Evolutionary conservation across 768 basidiomycete species (phyloP).

Genomic region (Amanita brunnescens): DNA sequence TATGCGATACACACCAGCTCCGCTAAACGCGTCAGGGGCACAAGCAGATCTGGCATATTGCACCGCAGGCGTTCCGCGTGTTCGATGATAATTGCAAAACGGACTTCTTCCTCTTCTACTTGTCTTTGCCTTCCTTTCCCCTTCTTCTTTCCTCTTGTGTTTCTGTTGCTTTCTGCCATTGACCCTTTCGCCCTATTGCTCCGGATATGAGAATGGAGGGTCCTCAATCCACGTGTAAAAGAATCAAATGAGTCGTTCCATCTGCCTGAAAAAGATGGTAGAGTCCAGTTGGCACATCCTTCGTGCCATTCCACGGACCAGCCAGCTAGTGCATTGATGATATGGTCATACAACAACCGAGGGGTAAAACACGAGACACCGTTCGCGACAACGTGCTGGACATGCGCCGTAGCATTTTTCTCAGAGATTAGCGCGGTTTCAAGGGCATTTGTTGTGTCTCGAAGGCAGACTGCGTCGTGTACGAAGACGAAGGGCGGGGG

Average conservation of each 20-base stretch:
- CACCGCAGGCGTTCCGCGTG: constrained; percentile 61
- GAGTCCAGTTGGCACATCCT: constrained; percentile 53
- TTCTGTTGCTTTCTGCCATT: background rate
- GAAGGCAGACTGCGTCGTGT: constrained; percentile 44
- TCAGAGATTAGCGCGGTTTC: constrained; percentile 7
- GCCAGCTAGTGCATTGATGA: constrained; percentile 49
- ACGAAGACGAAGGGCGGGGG: constrained; percentile 65
- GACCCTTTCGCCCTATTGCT: constrained; percentile 4
- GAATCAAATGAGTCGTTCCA: constrained; percentile 62
- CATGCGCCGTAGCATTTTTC: background rate
- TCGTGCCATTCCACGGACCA: constrained; percentile 52
- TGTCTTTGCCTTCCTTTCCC: constrained; percentile 19
- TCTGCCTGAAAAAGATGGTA: constrained; percentile 22
- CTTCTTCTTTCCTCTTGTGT: constrained; percentile 13
- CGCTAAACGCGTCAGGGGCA: constrained; percentile 60
- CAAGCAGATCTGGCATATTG: constrained; percentile 51
- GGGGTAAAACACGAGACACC: constrained; percentile 53
- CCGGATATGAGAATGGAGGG: constrained; percentile 22
- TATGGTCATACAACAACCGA: constrained; percentile 56
- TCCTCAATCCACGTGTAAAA: constrained; percentile 59
- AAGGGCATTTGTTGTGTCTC: constrained; percentile 37
- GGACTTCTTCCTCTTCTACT: constrained; percentile 18
- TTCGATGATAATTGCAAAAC: constrained; percentile 58
- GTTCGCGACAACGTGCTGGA: constrained; percentile 25
- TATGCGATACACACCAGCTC: constrained; percentile 48